Conservation (phyloP, 352 stramenopile species). For the Phytophthora palmivora region DNA sequence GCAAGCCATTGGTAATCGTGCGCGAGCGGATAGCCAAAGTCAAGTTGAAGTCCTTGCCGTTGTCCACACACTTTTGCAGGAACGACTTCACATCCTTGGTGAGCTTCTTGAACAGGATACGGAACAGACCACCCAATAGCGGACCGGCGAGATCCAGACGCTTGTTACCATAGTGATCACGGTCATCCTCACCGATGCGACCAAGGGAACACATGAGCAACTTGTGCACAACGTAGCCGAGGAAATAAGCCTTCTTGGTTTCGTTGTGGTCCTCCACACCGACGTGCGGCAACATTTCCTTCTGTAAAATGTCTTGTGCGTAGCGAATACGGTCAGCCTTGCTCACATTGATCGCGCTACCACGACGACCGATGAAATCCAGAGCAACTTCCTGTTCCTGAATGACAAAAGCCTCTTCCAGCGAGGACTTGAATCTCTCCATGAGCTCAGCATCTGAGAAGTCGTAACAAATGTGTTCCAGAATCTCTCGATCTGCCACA, state of each 20-base stretch:
- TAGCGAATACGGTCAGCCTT: slow-evolving; percentile 99
- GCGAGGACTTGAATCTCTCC: slow-evolving; percentile 97
- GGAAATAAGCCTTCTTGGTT: slow-evolving; percentile 97
- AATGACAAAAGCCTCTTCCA: slow-evolving; percentile 99
- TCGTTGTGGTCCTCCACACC: slow-evolving; percentile 98
- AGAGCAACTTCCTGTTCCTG: slow-evolving; percentile 97
- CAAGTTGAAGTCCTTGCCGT: slow-evolving; percentile 97
- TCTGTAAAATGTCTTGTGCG: slow-evolving; percentile 98
- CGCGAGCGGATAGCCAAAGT: slow-evolving; percentile 96
- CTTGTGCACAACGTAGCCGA: slow-evolving; percentile 99
- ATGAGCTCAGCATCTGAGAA: slow-evolving; percentile 99
- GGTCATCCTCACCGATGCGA: slow-evolving; percentile 95
- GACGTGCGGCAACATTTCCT: slow-evolving; percentile 99
- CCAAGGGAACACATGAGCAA: slow-evolving; percentile 98
- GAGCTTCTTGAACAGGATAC: slow-evolving; percentile 98
- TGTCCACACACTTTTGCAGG: slow-evolving; percentile 92
- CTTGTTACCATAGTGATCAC: slow-evolving; percentile 99
- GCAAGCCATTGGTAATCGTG: slow-evolving; percentile 97
- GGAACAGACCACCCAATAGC: slow-evolving; percentile 97
- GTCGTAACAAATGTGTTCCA: slow-evolving; percentile 99
- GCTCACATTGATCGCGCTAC: slow-evolving; percentile 95
- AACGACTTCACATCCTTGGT: slow-evolving; percentile 98
- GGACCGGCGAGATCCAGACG: slow-evolving; percentile 98
- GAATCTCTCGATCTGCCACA: slow-evolving; percentile 97
- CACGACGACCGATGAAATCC: slow-evolving; percentile 98